These are phyloP conservation scores for Exophiala xenobiotica DNA, from an alignment of 2,329 filamentous ascomycete species.

Conservation along the genomic window DNA sequence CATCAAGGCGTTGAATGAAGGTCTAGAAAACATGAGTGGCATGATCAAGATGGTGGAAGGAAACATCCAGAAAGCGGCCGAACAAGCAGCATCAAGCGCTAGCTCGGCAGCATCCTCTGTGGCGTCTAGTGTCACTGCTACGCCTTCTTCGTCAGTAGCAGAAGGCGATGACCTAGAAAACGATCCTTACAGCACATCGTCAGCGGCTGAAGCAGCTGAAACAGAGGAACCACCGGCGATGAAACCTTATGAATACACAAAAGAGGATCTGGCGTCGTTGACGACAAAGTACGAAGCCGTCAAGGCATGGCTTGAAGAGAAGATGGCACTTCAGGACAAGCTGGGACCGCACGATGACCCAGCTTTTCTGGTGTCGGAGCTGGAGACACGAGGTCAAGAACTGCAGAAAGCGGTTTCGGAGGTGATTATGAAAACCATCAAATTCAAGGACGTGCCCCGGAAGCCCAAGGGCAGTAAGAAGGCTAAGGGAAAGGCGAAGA, in stretches of 20 bases:
- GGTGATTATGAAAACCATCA: constrained; percentile 68
- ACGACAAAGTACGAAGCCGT: constrained; percentile 63
- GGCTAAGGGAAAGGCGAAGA: constrained; percentile 35
- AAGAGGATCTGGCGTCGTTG: constrained; percentile 68
- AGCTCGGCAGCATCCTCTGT: constrained; percentile 48
- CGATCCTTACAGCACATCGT: constrained; percentile 49
- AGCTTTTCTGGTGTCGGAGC: constrained; percentile 69
- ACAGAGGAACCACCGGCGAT: constrained; percentile 36
- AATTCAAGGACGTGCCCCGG: constrained; percentile 46
- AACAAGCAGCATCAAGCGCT: constrained; percentile 57
- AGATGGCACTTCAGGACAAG: constrained; percentile 68
- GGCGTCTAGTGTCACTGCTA: constrained; percentile 47
- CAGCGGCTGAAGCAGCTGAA: constrained; percentile 34
- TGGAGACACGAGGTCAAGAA: constrained; percentile 66
- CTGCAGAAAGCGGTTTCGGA: constrained; percentile 70
- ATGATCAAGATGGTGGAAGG: constrained; percentile 69
- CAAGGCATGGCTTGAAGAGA: constrained; percentile 71
- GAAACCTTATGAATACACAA: constrained; percentile 62
- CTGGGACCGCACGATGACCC: constrained; percentile 71
- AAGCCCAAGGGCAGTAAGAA: constrained; percentile 32
- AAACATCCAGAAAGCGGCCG: constrained; percentile 70
- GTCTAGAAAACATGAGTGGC: constrained; percentile 69
- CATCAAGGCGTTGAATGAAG: constrained; percentile 65
- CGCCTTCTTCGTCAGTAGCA: constrained; percentile 44
- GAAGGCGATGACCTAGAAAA: constrained; percentile 74